Evolutionary conservation across 176 grass and related monocot species (phyloP).

Genomic region (Oryza officinalis): DNA sequence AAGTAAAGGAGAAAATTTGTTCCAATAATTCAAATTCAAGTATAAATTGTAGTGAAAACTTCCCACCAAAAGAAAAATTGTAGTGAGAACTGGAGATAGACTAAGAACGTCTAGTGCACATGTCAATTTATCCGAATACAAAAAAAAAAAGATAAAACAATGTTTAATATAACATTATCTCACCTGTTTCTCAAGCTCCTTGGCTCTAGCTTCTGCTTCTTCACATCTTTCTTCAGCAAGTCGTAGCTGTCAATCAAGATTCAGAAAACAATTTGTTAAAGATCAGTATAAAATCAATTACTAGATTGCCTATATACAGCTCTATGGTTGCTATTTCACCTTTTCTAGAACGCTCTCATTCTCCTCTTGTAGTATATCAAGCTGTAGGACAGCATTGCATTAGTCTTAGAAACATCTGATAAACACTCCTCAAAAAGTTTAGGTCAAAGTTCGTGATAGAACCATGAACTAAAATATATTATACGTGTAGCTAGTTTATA

Average conservation of each 20-base stretch:
- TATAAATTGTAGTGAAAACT: neutral
- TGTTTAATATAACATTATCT: conserved; percentile 3
- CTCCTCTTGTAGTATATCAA: conserved; percentile 99
- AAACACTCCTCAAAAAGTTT: conserved; percentile 33
- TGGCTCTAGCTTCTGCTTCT: conserved; percentile 89
- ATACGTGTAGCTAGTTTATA: conserved; percentile 20
- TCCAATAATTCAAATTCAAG: conserved; percentile 28
- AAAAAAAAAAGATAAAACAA: neutral
- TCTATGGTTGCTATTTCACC: conserved; percentile 50
- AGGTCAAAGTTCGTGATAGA: conserved; percentile 22
- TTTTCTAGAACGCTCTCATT: conserved; percentile 92
- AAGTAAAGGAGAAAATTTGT: neutral
- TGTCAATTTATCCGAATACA: conserved; percentile 19
- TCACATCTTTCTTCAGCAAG: conserved; percentile 90
- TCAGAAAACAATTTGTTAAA: conserved; percentile 27
- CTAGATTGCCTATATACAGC: neutral
- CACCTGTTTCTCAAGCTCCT: conserved; percentile 98
- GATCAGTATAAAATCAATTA: conserved; percentile 1
- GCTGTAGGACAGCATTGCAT: conserved; percentile 58
- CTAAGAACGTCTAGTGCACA: neutral
- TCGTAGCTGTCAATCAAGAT: conserved; percentile 70
- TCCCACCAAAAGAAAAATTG: neutral
- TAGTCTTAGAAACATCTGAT: conserved; percentile 41
- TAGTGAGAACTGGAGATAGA: conserved; percentile 3
- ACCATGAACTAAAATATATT: conserved; percentile 17